Percentiles rank a stretch among this genome's conserved stretches.
phyloP scores from a whole-genome alignment of 768 basidiomycete genomes.

The Russula brevipes region DNA sequence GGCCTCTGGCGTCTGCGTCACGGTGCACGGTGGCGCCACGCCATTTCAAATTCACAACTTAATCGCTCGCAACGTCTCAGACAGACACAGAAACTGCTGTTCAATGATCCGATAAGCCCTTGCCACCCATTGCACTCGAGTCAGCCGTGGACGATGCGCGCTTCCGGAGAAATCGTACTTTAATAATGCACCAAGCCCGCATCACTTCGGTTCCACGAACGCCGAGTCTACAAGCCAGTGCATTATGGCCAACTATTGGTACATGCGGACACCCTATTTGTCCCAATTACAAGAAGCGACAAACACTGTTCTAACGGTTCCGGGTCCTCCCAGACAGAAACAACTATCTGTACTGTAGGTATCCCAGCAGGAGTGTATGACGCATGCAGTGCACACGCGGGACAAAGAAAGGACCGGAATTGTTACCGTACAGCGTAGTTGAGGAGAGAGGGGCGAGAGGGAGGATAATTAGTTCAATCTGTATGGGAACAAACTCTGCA shows the following conservation, averaged over 20 bases:
- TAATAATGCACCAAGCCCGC: neutral
- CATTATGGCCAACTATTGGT: neutral
- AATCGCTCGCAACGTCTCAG: neutral
- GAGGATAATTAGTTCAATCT: neutral
- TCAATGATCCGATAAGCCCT: conserved; percentile 9
- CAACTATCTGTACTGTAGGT: neutral
- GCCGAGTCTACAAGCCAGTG: neutral
- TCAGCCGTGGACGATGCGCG: neutral
- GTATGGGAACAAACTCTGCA: neutral
- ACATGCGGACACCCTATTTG: neutral
- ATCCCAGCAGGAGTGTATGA: neutral
- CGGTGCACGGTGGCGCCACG: neutral
- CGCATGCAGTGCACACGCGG: neutral
- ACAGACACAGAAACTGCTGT: neutral
- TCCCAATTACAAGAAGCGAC: neutral
- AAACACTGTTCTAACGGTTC: neutral
- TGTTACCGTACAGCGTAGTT: neutral
- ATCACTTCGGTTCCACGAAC: conserved; percentile 6
- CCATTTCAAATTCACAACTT: conserved; percentile 19
- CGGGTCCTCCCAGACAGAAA: neutral
- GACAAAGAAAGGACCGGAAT: neutral
- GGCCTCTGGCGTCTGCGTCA: neutral
- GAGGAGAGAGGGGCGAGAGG: neutral
- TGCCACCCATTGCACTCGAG: neutral
- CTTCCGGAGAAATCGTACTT: neutral